phyloP scores from a whole-genome alignment of 352 stramenopile genomes.

The Blastocystis sp. region DNA sequence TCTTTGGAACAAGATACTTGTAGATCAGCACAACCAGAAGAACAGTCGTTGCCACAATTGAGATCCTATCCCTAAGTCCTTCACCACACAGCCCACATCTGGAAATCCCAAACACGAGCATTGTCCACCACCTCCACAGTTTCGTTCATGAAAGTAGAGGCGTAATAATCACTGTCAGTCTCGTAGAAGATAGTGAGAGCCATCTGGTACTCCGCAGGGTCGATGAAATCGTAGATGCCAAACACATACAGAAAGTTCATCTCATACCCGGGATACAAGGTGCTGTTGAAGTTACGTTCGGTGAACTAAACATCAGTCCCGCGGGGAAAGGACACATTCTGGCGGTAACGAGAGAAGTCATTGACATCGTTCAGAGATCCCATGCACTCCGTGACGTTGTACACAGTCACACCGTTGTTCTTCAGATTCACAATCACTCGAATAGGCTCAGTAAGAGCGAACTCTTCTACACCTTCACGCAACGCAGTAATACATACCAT shows the following conservation, averaged over 20 bases:
- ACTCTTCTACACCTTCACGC: background rate
- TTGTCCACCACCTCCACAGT: slow-evolving; percentile 48
- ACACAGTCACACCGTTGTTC: slow-evolving; percentile 54
- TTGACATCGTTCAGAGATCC: slow-evolving; percentile 57
- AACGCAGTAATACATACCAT: background rate
- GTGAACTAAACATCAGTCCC: slow-evolving; percentile 36
- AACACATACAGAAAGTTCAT: slow-evolving; percentile 61
- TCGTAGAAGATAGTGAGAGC: slow-evolving; percentile 60
- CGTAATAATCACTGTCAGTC: slow-evolving; percentile 55
- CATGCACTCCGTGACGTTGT: slow-evolving; percentile 60
- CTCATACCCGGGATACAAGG: slow-evolving; percentile 58
- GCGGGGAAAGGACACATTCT: slow-evolving; percentile 15
- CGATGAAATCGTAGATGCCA: slow-evolving; percentile 55
- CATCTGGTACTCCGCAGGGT: slow-evolving; percentile 52
- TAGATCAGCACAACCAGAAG: background rate
- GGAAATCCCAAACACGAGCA: slow-evolving; percentile 35
- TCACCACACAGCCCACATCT: background rate
- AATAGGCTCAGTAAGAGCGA: slow-evolving; percentile 43
- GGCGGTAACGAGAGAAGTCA: slow-evolving; percentile 34
- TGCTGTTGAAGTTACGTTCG: slow-evolving; percentile 56
- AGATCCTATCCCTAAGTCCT: background rate
- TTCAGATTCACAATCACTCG: slow-evolving; percentile 59
- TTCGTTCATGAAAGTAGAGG: slow-evolving; percentile 50
- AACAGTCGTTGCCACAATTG: background rate
- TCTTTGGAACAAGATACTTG: background rate